phyloP scores from a whole-genome alignment of 345 rosid species.

The Laguncularia racemosa region DNA sequence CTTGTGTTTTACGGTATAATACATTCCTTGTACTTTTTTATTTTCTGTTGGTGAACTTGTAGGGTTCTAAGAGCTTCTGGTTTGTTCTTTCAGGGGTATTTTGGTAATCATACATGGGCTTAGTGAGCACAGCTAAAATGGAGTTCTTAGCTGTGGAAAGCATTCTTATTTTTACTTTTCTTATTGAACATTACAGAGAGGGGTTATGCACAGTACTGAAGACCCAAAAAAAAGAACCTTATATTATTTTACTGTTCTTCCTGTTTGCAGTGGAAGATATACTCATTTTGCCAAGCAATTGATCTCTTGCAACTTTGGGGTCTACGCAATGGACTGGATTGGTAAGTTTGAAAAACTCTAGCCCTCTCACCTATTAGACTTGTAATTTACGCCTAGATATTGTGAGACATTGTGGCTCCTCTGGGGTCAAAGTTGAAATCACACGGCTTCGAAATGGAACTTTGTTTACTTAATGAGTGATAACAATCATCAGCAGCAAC shows the following conservation, averaged over 20 bases:
- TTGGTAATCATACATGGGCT: constrained; percentile 84
- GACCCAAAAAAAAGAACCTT: no score
- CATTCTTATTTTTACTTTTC: not conserved
- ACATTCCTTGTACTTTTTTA: not conserved
- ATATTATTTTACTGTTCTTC: not conserved
- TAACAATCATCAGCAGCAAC: no score
- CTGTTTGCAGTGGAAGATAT: constrained; percentile 71
- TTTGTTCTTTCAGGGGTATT: constrained; percentile 55
- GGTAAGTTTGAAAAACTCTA: constrained; percentile 34
- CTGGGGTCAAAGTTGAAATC: no score
- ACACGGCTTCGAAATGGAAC: no score
- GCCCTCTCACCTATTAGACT: not conserved
- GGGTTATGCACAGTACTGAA: no score
- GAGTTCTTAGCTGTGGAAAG: not conserved
- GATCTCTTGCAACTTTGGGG: constrained; percentile 60
- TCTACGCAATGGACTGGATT: constrained; percentile 95
- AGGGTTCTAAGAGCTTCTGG: no score
- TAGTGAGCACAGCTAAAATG: constrained; percentile 83
- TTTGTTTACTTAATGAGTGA: no score
- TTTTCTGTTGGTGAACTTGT: not conserved
- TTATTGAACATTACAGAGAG: no score
- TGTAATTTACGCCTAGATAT: not conserved
- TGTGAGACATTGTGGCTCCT: no score
- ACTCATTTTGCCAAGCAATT: constrained; percentile 81
- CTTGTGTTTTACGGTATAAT: no score